Evolutionary conservation across 2,329 filamentous ascomycete species (phyloP), one percentile per base, ranked within the genome.

Genomic region (Aspergillus bombycis): DNA sequence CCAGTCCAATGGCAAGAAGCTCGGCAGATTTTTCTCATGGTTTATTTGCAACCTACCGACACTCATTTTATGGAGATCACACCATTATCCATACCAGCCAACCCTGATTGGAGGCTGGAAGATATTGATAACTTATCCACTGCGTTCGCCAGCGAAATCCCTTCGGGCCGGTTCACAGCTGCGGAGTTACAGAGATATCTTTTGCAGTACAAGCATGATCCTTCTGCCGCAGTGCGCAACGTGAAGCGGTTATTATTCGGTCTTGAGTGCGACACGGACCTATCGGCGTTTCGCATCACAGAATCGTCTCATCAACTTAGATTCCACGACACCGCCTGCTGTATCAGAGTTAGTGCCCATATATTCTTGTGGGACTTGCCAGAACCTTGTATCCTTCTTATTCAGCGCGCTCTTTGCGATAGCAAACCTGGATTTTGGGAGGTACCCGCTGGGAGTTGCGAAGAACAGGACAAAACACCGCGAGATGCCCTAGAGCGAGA

Each of bases 101-200:
- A 7, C 21, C 14, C 50, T 8, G 58, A 53, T 43, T 63, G 48
- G 45, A 41, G 19, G 10, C 30, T 38, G 26, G 26, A 45, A 2
- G 26, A 63, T 57, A 63, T 63, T 21, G 26, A 53, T 38, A 10
- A 45, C 10, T 41, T 57, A 6, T 60, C 53, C 12, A n/a, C 19
- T 32, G 7, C 19, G 4, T 63, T 63, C 26, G 34, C 52, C 34
- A 23, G 56, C 10, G 48, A 63, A 8, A 21, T 60, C 8, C 53
- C 53, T 57, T 26, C 9, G 5, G 43, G 45, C 56, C 32, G 19
- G 41, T 63, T 57, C 26, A 63, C 43, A 19, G 46, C 60, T 54
- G 56, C 46, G 46, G 56, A 53, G 11, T 21, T 63, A 23, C 43
- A 63, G 19, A 60, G 60, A 50, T 63, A 63, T 38, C 45, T 62